phyloP scores from a whole-genome alignment of 75 land plant species.

The Azolla pinnata region DNA sequence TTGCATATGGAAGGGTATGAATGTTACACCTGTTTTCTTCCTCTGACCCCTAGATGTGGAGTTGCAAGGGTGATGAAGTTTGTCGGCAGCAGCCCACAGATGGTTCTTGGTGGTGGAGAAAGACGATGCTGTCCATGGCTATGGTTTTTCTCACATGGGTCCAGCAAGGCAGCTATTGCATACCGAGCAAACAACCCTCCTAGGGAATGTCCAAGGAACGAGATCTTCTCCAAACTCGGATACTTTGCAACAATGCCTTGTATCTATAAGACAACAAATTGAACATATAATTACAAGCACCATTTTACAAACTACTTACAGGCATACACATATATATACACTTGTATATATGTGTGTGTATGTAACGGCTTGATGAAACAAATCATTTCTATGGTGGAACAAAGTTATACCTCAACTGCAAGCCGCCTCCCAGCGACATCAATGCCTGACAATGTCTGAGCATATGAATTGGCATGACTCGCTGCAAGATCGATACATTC shows the following conservation, averaged over 20 bases:
- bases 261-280: constrained; percentile 35
- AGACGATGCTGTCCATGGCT: not conserved
- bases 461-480: constrained; percentile 71
- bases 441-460: constrained; percentile 70
- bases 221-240: constrained; percentile 58
- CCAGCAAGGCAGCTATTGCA: constrained; percentile 64
- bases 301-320: too few species aligned
- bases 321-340: too few species aligned
- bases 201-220: constrained; percentile 87
- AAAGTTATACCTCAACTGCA: constrained; percentile 58
- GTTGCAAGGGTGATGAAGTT: constrained; percentile 88
- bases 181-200: constrained; percentile 91
- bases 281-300: not conserved
- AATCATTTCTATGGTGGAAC: not conserved
- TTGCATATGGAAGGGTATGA: too few species aligned
- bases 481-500: constrained; percentile 50
- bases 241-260: constrained; percentile 44
- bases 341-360: too few species aligned
- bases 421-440: constrained; percentile 77
- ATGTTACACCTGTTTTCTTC: constrained; percentile 64
- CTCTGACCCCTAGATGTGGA: constrained; percentile 93
- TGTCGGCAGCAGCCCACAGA: constrained; percentile 73
- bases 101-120: constrained; percentile 16
- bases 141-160: constrained; percentile 8
- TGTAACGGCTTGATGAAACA: not conserved